Evolutionary conservation across 2,329 filamentous ascomycete species (phyloP), one percentile per base, ranked within the genome.

Genomic region (Trichoderma brevicompactum): DNA sequence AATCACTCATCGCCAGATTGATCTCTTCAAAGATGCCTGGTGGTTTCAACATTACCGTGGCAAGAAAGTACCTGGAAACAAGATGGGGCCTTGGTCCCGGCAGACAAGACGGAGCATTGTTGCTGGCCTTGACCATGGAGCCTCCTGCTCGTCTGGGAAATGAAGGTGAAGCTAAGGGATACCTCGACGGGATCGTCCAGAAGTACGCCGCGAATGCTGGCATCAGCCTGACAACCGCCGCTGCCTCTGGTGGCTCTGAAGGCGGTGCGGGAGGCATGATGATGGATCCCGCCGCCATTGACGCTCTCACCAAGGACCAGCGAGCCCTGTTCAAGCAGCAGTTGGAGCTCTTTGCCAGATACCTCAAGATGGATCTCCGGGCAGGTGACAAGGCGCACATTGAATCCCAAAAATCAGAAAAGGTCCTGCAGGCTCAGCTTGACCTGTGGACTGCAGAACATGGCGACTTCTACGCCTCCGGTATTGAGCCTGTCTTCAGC

Each of bases 21-120:
- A 95, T 99, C 49, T 98, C 95, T 2, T 97, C 95, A 36, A 99
- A 99, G 82, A 99, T 99, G 95, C 95, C 95, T 54, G 95, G 94
- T 82, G 95, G 95, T 68, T 99, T 99, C 87, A 99, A 98, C 78
- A 98, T 98, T 78, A 98, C 94, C 74, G 86, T 92, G 12, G 92
- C 96, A 53, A 88, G 95, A 74, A 99, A 99, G 81, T 96, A 99
- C 75, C 82, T 99, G 50, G 94, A 97, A 81, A 92, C 91, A 15
- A 87, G 92, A 78, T 99, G 94, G 93, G 95, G 95, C 64, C 82
- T 99, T 65, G 92, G 85, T 4, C 76, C 89, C 28, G 95, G 95
- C 34, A 87, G 95, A 74, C 95, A 99, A 77, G 95, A 99, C 76
- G 93, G 94, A 72, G 92, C 92, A 55, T 83, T 99, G 67, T 82